Evolutionary conservation across 225 moss, liverwort and hornwort species (phyloP).

Genomic region (Polytrichum formosum): DNA sequence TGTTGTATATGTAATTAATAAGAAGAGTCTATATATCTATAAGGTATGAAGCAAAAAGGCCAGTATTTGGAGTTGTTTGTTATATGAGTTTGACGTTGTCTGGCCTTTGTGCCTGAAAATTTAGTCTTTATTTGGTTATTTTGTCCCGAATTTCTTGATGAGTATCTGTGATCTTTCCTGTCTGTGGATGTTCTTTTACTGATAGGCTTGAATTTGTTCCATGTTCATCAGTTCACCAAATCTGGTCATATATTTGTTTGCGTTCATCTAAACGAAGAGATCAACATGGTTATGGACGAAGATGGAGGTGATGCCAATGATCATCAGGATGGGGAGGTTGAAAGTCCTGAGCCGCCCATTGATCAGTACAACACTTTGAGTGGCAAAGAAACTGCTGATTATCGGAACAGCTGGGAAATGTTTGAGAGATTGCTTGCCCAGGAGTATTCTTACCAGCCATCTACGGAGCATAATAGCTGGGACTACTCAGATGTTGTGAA

Average conservation of each 20-base stretch:
- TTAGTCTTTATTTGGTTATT: no score
- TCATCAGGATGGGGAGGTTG: constrained; percentile 49
- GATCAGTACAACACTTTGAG: constrained; percentile 58
- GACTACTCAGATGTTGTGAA: constrained; percentile 51
- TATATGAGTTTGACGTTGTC: background rate
- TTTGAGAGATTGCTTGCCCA: constrained; percentile 54
- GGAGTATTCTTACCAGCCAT: constrained; percentile 34
- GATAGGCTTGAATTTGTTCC: background rate
- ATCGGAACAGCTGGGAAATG: constrained; percentile 63
- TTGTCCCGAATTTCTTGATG: background rate
- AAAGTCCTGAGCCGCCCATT: constrained; percentile 39
- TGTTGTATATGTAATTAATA: no score
- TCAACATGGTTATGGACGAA: constrained; percentile 56
- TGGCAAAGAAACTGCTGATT: constrained; percentile 60
- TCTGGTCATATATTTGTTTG: constrained; percentile 68
- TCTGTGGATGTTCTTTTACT: background rate
- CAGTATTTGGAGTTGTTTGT: no score
- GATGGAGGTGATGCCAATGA: constrained; percentile 43
- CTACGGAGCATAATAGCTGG: constrained; percentile 36
- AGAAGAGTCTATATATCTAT: no score
- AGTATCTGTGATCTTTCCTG: background rate
- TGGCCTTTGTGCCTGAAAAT: no score
- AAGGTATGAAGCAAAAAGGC: no score
- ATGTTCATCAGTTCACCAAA: constrained; percentile 48
- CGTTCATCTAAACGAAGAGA: constrained; percentile 61